phyloP scores from a whole-genome alignment of 192 early-diverging fungal genomes.

The Gaertneriomyces semiglobifer region DNA sequence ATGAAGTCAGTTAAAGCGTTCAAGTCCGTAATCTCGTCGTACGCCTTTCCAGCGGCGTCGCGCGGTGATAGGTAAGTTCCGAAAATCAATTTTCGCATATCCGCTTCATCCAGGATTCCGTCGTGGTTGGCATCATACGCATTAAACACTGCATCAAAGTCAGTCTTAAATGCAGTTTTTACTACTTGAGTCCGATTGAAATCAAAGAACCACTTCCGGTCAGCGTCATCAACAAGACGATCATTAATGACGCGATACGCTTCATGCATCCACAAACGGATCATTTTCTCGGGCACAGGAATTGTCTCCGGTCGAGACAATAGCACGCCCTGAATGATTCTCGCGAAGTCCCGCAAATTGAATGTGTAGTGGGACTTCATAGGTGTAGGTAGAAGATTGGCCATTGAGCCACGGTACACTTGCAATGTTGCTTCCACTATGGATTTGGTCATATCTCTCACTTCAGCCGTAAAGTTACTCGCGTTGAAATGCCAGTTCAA shows the following conservation, averaged over 20 bases:
- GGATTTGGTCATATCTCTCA: conserved; percentile 36
- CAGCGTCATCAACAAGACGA: conserved; percentile 55
- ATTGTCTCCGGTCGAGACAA: conserved; percentile 42
- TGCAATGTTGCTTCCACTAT: conserved; percentile 51
- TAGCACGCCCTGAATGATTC: conserved; percentile 56
- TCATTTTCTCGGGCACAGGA: conserved; percentile 43
- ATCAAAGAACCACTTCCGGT: conserved; percentile 52
- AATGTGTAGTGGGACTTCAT: conserved; percentile 64
- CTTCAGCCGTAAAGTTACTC: conserved; percentile 43
- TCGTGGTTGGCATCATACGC: conserved; percentile 49
- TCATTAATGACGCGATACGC: conserved; percentile 59
- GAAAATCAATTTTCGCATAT: conserved; percentile 57
- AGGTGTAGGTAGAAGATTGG: conserved; percentile 54
- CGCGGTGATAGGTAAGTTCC: conserved; percentile 53
- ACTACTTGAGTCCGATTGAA: conserved; percentile 36
- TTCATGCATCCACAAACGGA: conserved; percentile 60
- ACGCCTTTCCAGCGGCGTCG: conserved; percentile 40
- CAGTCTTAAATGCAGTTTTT: conserved; percentile 42
- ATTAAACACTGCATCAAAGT: conserved; percentile 47
- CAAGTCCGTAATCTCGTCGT: conserved; percentile 54
- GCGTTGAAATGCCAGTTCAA: conserved; percentile 55
- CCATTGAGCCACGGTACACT: conserved; percentile 53
- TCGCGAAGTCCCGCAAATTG: conserved; percentile 58
- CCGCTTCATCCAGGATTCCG: conserved; percentile 45
- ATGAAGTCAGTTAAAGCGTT: conserved; percentile 48